Base-by-base conservation (phyloP, 345 rosid genomes). In the Psidium friedrichsthalianum region DNA sequence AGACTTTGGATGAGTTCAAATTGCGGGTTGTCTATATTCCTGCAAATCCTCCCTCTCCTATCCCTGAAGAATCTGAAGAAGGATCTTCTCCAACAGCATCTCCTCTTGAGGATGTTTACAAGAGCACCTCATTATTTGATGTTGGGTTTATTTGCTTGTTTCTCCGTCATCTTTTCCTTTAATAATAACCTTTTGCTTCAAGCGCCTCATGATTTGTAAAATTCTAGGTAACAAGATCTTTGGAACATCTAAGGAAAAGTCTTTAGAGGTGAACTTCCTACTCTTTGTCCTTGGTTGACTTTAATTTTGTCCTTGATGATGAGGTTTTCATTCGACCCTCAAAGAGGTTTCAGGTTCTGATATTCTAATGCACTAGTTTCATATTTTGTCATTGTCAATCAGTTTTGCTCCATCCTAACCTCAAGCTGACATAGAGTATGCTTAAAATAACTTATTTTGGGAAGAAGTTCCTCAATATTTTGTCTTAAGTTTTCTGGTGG, bases 61-160 rank as follows among this genome's bases (percentile, higher is more conserved):
- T 96, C 76, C 95, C 98, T 0, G 99, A 95, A 91, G 98, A 94
- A 82, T 89, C 98, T 86, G 99, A 96, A 82, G 99, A 96, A 93
- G 98, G 93, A 83, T 89, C 91, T 82, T 92, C 98, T 82, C 96
- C 98, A 5, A 90, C 89, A 76, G 88, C 91, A 81, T 93, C 97
- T 54, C 83, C 78, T 25, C 90, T 80, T 78, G 98, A 93, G 74
- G 88, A 91, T 83, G 96, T 92, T 47, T 85, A 86, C 88, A 90
- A 86, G 78, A 83, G 91, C 87, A 85, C 74, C n/a, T 83, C 91
- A 29, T 86, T 86, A 1, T 91, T 89, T 86, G 93, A 94, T 54
- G 92, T 92, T 57, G 96, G 91, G 87, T 88, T 93, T 84, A 42
- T 61, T 10, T 84, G 54, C 14, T 51, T 88, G 32, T 74, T 78